These are phyloP conservation scores for Vitis rupestris DNA, from an alignment of 164 flowering plant species.

Conservation along the genomic window DNA sequence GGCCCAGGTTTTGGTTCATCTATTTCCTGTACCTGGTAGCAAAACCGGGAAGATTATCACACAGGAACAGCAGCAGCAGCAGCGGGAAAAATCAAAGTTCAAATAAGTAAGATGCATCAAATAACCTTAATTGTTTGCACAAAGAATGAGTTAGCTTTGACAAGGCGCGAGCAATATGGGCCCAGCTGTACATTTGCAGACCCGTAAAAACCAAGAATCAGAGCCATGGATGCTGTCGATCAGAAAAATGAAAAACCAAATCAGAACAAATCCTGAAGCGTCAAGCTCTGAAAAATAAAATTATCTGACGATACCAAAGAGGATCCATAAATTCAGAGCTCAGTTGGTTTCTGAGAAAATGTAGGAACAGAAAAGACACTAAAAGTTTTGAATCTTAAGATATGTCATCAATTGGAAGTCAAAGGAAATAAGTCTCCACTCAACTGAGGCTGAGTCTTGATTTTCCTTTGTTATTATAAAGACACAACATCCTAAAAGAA, in stretches of 20 bases:
- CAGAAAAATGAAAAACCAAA: conserved; percentile 10
- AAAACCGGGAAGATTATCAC: conserved; percentile 6
- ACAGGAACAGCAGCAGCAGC: not conserved
- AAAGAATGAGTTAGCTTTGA: conserved; percentile 42
- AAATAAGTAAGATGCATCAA: not conserved
- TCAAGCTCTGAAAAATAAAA: not conserved
- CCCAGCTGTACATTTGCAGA: conserved; percentile 40
- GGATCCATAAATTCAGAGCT: too few species aligned
- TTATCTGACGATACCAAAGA: not conserved
- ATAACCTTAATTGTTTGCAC: conserved; percentile 58
- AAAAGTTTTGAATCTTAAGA: not conserved
- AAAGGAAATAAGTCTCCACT: not conserved
- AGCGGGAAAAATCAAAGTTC: not conserved
- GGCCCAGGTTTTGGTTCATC: conserved; percentile 30
- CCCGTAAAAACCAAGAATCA: conserved; percentile 61
- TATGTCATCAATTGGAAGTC: not conserved
- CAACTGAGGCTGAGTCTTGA: not conserved
- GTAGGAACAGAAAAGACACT: not conserved
- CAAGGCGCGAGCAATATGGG: conserved; percentile 54
- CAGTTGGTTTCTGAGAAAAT: not conserved
- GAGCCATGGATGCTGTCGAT: conserved; percentile 58
- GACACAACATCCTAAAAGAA: not conserved
- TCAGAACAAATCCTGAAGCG: conserved; percentile 1
- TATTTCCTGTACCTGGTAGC: conserved; percentile 41
- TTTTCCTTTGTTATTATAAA: too few species aligned